Conservation (phyloP, 2,329 filamentous ascomycete genomes). For the Aureobasidium musti region DNA sequence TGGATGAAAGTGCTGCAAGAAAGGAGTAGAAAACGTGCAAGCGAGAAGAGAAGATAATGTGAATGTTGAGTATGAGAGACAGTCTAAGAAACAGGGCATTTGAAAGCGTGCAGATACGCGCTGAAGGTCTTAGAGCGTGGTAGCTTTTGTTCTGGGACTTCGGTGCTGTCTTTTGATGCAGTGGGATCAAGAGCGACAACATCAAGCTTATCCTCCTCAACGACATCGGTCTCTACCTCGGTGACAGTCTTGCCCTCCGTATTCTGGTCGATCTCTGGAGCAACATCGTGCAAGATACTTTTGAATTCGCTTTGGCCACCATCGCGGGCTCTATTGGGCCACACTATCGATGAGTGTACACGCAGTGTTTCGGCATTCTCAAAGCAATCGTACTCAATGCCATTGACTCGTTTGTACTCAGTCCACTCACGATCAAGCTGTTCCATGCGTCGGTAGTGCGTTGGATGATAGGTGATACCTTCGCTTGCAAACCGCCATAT, state of each 20-base stretch:
- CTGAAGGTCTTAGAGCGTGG: background rate
- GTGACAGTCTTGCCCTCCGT: background rate
- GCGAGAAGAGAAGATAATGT: background rate
- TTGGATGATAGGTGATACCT: background rate
- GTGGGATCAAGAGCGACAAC: background rate
- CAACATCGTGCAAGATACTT: background rate
- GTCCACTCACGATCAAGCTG: conserved; percentile 4
- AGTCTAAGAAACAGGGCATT: background rate
- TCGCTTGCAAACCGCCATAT: background rate
- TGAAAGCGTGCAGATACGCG: background rate
- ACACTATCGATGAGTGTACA: background rate
- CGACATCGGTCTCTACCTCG: background rate
- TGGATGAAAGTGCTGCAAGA: background rate
- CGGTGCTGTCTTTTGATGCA: background rate
- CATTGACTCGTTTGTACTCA: background rate
- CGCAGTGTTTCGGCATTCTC: background rate
- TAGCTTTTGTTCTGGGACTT: background rate
- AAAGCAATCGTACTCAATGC: background rate
- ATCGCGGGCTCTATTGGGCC: background rate
- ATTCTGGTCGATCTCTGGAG: background rate
- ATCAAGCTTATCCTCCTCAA: background rate
- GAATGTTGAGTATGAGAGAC: background rate
- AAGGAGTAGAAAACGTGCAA: background rate
- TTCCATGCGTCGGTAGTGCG: background rate
- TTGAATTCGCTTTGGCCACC: background rate